Evolutionary conservation across 169 alveolate genomes (phyloP), one percentile per base, ranked within the genome.

Genomic region (Plasmodium knowlesi): DNA sequence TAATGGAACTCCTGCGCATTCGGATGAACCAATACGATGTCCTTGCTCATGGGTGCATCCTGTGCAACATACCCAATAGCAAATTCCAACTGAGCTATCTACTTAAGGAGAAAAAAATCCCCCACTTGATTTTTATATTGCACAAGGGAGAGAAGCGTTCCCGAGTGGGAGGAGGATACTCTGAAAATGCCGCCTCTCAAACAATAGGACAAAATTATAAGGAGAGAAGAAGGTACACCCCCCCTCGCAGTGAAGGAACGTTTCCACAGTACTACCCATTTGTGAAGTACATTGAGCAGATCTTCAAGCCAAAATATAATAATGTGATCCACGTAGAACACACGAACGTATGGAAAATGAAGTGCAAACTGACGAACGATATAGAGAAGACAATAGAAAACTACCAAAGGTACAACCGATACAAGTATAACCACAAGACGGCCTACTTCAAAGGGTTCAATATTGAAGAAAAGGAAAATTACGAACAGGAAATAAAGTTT

Each of bases 401-500:
- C 19, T 88, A 88, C 67, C 94, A 88, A 34, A 70, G 61, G 53
- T 88, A 88, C 71, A 88, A 73, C 5, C 61, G 94, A 50, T 88
- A 88, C 82, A 88, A 88, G 73, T 88, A 88, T 16, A 88, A 88
- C 53, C 41, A 88, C 34, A 78, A 73, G 32, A 67, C 73, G 8
- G 89, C 94, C 46, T 79, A 88, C 50, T 88, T 88, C 82, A 88
- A 88, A 80, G 94, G 94, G 28, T 88, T 57, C 82, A 88, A 88
- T 88, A 57, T 88, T 19, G 80, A 79, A 61, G 94, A 88, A 88
- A 88, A 50, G 72, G 83, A 78, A 88, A 88, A 88, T 88, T 88
- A 88, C 50, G 83, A 79, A 39, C 10, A 88, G n/a, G 94, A 88
- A 50, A 88, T 88, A 61, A 61, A 88, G 71, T 88, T 88, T 80